A percentile compares a stretch with the other conserved stretches of the same genome.
phyloP scores from a whole-genome alignment of 164 flowering plant species.

The Echeveria elegans region DNA sequence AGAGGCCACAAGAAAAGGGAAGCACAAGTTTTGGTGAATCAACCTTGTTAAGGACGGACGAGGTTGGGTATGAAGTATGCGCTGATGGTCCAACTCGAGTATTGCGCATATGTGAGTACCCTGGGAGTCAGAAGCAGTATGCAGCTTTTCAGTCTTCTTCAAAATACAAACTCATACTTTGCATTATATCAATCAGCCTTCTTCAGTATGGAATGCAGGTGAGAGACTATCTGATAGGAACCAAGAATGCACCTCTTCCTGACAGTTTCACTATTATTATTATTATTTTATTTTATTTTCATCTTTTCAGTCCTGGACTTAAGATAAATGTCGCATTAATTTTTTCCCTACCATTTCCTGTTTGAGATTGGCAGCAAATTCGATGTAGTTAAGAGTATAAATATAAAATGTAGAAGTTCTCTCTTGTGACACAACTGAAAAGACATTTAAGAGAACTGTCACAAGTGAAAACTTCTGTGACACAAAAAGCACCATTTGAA shows the following conservation, averaged over 20 bases:
- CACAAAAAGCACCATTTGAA: neutral
- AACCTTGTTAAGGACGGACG: slow-evolving; percentile 28
- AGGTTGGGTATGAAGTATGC: slow-evolving; percentile 75
- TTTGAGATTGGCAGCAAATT: neutral
- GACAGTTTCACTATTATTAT: no score
- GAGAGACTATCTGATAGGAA: slow-evolving; percentile 14
- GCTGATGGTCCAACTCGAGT: slow-evolving; percentile 85
- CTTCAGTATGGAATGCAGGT: slow-evolving; percentile 61
- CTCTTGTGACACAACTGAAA: neutral
- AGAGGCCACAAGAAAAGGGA: slow-evolving; percentile 24
- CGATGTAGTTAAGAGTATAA: neutral
- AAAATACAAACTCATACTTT: slow-evolving; percentile 52
- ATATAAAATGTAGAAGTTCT: neutral
- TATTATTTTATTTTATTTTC: neutral
- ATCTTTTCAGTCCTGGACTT: neutral
- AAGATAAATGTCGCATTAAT: neutral
- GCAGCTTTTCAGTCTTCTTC: slow-evolving; percentile 23
- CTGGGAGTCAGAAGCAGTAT: slow-evolving; percentile 32
- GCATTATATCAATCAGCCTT: slow-evolving; percentile 43
- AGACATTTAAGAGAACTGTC: neutral
- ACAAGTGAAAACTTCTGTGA: neutral
- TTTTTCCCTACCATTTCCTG: neutral
- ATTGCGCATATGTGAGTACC: slow-evolving; percentile 53
- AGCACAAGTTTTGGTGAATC: slow-evolving; percentile 20
- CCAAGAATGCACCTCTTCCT: neutral